These are phyloP conservation scores for Huiozyma sinensis DNA, from an alignment of 805 yeast species.

Conservation along the genomic window DNA sequence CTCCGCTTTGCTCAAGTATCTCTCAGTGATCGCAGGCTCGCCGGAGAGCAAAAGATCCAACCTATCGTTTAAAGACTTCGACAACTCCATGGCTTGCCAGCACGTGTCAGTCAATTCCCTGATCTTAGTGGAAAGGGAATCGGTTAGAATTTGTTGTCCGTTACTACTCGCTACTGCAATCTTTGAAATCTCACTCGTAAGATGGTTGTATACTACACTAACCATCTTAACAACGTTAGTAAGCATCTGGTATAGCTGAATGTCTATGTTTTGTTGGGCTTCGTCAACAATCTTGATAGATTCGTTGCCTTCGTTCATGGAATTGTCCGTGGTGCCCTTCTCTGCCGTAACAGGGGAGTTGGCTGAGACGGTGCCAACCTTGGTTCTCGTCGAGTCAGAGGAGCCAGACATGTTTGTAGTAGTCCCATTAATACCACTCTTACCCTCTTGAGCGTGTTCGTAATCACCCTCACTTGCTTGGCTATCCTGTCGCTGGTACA, in stretches of 20 bases:
- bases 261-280: constrained; percentile 46
- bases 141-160: constrained; percentile 29
- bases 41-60: constrained; percentile 36
- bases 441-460: too few relatives aligned
- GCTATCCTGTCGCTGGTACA: too few relatives aligned
- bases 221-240: constrained; percentile 57
- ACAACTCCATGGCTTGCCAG: constrained; percentile 70
- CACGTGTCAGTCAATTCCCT: constrained; percentile 72
- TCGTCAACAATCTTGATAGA: too few relatives aligned
- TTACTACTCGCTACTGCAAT: constrained; percentile 47
- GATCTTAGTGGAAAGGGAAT: constrained; percentile 42
- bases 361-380: too few relatives aligned
- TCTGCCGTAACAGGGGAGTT: too few relatives aligned
- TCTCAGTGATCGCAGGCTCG: constrained; percentile 10
- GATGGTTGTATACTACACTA: constrained; percentile 64
- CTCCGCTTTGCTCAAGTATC: constrained; percentile 38
- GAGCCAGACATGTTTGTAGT: too few relatives aligned
- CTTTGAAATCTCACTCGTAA: constrained; percentile 56
- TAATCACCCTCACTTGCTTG: too few relatives aligned
- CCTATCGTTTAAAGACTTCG: constrained; percentile 50
- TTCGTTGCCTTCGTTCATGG: too few relatives aligned
- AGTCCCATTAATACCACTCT: too few relatives aligned
- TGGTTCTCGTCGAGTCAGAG: too few relatives aligned
- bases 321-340: too few relatives aligned
- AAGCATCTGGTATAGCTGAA: constrained; percentile 53